A percentile compares a stretch with the other conserved stretches of the same genome.
phyloP scores from a whole-genome alignment of 208 protist species.

The Strigomonas culicis region DNA sequence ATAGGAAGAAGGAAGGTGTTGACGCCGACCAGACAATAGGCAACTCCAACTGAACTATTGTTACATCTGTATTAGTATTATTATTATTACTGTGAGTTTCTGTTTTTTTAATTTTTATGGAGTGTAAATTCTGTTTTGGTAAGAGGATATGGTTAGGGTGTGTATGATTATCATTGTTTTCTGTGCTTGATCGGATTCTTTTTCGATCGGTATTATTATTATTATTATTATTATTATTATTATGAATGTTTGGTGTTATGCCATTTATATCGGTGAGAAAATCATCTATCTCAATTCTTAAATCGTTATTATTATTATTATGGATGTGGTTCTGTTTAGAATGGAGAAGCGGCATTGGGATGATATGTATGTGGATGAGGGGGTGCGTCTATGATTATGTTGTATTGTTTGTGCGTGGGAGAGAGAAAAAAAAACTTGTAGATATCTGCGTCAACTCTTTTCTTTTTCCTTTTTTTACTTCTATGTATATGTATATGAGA shows the following conservation, averaged over 20 bases:
- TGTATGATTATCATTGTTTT: slow-evolving; percentile 2
- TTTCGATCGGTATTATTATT: slow-evolving; percentile 16
- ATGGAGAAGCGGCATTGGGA: not conserved
- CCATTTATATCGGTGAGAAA: not conserved
- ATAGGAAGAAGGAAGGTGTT: not conserved
- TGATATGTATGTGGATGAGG: not conserved
- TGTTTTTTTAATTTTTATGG: not conserved
- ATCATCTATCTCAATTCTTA: not conserved
- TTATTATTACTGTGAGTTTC: not conserved
- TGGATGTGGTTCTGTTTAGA: not conserved
- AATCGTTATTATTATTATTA: slow-evolving; percentile 3
- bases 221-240: slow-evolving; percentile 12
- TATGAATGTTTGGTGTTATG: not conserved
- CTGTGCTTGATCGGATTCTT: not conserved
- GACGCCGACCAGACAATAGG: not conserved
- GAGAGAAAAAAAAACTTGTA: not conserved
- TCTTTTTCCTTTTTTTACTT: not conserved
- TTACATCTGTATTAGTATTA: slow-evolving; percentile 24
- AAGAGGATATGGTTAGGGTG: not conserved
- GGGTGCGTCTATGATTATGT: not conserved
- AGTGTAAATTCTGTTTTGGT: not conserved
- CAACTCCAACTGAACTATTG: not conserved
- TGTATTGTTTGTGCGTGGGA: not conserved
- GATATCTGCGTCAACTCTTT: not conserved
- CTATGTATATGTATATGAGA: slow-evolving; percentile 6